Evolutionary conservation across 23 red algal species (phyloP).

Genomic region (Gracilaria gracilis): DNA sequence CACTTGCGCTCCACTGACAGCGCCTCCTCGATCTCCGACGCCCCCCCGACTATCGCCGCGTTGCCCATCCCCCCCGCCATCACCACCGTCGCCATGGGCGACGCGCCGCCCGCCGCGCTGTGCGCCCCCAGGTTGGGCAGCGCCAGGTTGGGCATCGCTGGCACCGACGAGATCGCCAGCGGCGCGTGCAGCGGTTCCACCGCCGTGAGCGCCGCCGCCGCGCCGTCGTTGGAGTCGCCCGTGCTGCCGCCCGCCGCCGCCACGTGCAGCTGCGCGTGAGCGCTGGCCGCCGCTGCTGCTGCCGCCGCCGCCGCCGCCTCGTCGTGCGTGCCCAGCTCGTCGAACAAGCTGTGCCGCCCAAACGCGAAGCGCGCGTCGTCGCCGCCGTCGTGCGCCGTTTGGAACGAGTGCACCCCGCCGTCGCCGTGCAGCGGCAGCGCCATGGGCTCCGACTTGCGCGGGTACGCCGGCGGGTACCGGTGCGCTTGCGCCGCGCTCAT

Average conservation of each 20-base stretch:
- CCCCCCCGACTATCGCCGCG: slow-evolving; percentile 44
- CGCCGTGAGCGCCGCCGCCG: background rate
- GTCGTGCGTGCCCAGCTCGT: slow-evolving; percentile 47
- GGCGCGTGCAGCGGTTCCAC: slow-evolving; percentile 44
- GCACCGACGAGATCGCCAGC: slow-evolving; percentile 38
- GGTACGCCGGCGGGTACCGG: slow-evolving; percentile 33
- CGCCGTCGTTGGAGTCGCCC: slow-evolving; percentile 25
- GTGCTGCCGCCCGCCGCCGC: slow-evolving; percentile 7
- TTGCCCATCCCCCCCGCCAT: slow-evolving; percentile 28
- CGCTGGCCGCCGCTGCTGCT: background rate
- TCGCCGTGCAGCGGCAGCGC: slow-evolving; percentile 61
- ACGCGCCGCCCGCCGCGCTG: background rate
- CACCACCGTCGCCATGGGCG: slow-evolving; percentile 6
- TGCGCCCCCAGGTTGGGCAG: slow-evolving; percentile 22
- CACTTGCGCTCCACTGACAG: background rate
- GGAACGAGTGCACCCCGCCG: slow-evolving; percentile 37
- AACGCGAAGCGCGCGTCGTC: slow-evolving; percentile 48
- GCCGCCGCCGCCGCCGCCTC: background rate
- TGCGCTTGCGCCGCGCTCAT: background rate
- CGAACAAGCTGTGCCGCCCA: slow-evolving; percentile 38
- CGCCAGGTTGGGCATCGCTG: slow-evolving; percentile 48
- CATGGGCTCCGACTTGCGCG: slow-evolving; percentile 18
- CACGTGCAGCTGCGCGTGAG: slow-evolving; percentile 19
- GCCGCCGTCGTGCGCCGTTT: slow-evolving; percentile 34
- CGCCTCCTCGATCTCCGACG: slow-evolving; percentile 54